These are phyloP conservation scores for Exophiala viscosa DNA, from an alignment of 2,329 filamentous ascomycete genomes.

Conservation along the genomic window DNA sequence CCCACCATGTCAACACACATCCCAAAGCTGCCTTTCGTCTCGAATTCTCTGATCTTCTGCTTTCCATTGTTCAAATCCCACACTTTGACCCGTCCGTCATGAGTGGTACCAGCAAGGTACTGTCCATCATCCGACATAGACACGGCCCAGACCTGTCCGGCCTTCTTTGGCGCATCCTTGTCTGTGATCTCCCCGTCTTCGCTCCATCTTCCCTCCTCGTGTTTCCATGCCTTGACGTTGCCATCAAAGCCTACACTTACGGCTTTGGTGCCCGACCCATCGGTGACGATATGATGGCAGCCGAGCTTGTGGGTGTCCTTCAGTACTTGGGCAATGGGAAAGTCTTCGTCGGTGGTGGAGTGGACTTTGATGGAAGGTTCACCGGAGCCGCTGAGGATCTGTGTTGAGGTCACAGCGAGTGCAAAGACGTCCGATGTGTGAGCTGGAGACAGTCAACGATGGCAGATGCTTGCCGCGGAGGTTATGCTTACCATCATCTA, in stretches of 20 bases:
- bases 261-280: conserved; percentile 65
- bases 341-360: conserved; percentile 69
- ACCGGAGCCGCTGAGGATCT: conserved; percentile 79
- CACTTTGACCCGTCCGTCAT: conserved; percentile 82
- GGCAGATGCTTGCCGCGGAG: conserved; percentile 25
- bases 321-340: conserved; percentile 75
- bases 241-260: conserved; percentile 87
- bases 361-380: conserved; percentile 78
- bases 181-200: conserved; percentile 46
- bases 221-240: conserved; percentile 77
- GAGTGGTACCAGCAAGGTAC: conserved; percentile 80
- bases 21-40: conserved; percentile 90
- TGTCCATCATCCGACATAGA: conserved; percentile 79
- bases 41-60: conserved; percentile 73
- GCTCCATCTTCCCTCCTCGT: conserved; percentile 54
- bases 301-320: conserved; percentile 78
- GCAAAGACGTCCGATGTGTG: conserved; percentile 83
- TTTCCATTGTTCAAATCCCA: conserved; percentile 64
- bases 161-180: conserved; percentile 43
- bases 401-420: conserved; percentile 68
- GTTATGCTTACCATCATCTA: conserved; percentile 68
- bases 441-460: conserved; percentile 50
- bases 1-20: conserved; percentile 74
- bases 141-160: conserved; percentile 80
- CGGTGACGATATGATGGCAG: conserved; percentile 80